Evolutionary conservation across 257 asterid species (phyloP), one percentile per base, ranked within the genome.

Genomic region (Nicotiana knightiana): DNA sequence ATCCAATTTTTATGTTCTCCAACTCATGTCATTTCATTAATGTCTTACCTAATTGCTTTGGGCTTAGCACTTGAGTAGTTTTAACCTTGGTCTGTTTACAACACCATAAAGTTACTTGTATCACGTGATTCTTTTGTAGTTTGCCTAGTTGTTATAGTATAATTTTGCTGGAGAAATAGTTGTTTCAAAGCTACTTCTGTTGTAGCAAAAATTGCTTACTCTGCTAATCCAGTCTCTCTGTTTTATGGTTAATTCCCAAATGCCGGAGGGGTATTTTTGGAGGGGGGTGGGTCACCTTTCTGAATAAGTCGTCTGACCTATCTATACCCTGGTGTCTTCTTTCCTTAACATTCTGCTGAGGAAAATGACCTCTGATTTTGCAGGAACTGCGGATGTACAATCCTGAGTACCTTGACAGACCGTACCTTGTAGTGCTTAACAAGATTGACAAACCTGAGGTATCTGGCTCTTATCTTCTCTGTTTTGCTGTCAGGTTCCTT

Each of bases 341-440:
- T 82, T n/a, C 77, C 53, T 46, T 80, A 32, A 30, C 13, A 9
- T 33, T 77, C 68, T 32, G 61, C 33, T 39, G 37, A 61, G n/a
- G 21, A 13, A 54, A 76, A 24, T 39, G 58, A 24, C 37, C 35
- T 48, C 67, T 81, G 37, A 13, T 76, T 43, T 67, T 89, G 88
- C 93, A 96, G 99, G 99, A 96, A 87, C 59, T 94, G 93, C 91
- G 97, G 68, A 92, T 96, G 99, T 96, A 96, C 94, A 96, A 94
- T 86, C 98, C 99, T 24, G 94, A 92, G 80, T 96, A 94, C 86
- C 98, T 96, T 59, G 97, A 94, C 83, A 87, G 99, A 51, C 97
- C 98, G 9, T 90, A 93, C 85, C 86, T 96, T 78, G 99, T 94
- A 81, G 95, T 94, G 83, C 86, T 96, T 80, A 96, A 96, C 78